These are phyloP conservation scores for Aegilops speltoides DNA, from an alignment of 176 grass and related monocot species.

Conservation along the genomic window DNA sequence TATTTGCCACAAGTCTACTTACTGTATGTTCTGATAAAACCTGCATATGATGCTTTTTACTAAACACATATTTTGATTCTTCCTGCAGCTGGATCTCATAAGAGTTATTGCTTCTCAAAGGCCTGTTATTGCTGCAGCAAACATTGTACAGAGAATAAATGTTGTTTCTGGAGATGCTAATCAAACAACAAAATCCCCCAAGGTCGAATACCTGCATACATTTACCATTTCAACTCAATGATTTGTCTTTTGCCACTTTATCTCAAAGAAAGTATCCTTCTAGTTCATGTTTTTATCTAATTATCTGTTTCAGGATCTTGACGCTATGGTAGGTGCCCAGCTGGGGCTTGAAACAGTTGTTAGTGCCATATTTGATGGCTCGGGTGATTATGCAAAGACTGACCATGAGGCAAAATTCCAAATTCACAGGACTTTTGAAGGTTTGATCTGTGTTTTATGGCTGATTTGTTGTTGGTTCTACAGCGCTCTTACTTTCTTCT, in stretches of 20 bases:
- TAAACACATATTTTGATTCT: slow-evolving; percentile 10
- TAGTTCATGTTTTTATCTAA: slow-evolving; percentile 22
- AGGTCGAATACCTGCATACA: slow-evolving; percentile 48
- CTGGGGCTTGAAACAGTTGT: slow-evolving; percentile 81
- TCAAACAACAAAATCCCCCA: slow-evolving; percentile 60
- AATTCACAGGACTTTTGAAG: slow-evolving; percentile 74
- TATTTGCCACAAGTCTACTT: slow-evolving; percentile 3
- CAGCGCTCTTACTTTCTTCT: slow-evolving; percentile 34
- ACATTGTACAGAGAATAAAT: slow-evolving; percentile 74
- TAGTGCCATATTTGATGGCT: slow-evolving; percentile 78
- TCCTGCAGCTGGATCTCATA: slow-evolving; percentile 86
- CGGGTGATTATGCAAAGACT: slow-evolving; percentile 51
- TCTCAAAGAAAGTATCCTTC: slow-evolving; percentile 9
- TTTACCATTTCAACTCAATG: slow-evolving; percentile 10
- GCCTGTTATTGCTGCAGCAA: slow-evolving; percentile 74
- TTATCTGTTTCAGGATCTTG: slow-evolving; percentile 63
- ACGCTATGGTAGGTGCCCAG: slow-evolving; percentile 73
- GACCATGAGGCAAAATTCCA: slow-evolving; percentile 65
- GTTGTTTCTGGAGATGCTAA: slow-evolving; percentile 53
- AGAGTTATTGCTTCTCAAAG: slow-evolving; percentile 89
- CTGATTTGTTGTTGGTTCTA: slow-evolving; percentile 12
- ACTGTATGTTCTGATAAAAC: slow-evolving; percentile 7
- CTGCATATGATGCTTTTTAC: slow-evolving; percentile 7
- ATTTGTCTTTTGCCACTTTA: slow-evolving; percentile 4
- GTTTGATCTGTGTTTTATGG: slow-evolving; percentile 40